A percentile compares a stretch with the other conserved stretches of the same genome.
These are phyloP conservation scores for Periconia sp. DNA, from an alignment of 2,329 filamentous ascomycete species.

Conservation along the genomic window DNA sequence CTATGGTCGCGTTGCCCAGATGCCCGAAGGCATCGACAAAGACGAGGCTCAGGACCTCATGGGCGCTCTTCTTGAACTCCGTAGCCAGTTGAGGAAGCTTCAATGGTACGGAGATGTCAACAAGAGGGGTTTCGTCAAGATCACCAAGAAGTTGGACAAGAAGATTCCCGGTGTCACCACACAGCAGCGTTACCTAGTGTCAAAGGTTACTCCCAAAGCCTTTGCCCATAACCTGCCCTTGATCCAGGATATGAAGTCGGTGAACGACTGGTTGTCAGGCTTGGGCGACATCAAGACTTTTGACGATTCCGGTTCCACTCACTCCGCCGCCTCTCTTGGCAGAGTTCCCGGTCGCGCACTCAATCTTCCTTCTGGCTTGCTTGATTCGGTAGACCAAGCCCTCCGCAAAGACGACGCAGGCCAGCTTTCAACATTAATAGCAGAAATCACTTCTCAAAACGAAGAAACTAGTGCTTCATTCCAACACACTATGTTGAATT, in stretches of 20 bases:
- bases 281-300: conserved; percentile 75
- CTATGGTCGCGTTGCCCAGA: conserved; percentile 74
- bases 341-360: conserved; percentile 75
- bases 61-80: conserved; percentile 83
- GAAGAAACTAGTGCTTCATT: conserved; percentile 52
- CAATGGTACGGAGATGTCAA: conserved; percentile 99
- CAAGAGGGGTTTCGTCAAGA: conserved; percentile 91
- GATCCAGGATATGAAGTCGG: conserved; percentile 61
- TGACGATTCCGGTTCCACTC: conserved; percentile 73
- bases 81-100: conserved; percentile 83
- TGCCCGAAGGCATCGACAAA: conserved; percentile 72
- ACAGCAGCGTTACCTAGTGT: conserved; percentile 83
- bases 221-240: conserved; percentile 77
- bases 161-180: conserved; percentile 76
- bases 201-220: conserved; percentile 84
- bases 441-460: conserved; percentile 58
- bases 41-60: conserved; percentile 92
- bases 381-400: conserved; percentile 73
- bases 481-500: conserved; percentile 73
- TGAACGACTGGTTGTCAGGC: conserved; percentile 90
- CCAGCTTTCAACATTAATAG: conserved; percentile 58
- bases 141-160: conserved; percentile 98
- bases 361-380: conserved; percentile 66
- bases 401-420: conserved; percentile 68
- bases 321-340: conserved; percentile 70